Conservation (phyloP, 225 moss, liverwort and hornwort species). For the Asterella californica region DNA sequence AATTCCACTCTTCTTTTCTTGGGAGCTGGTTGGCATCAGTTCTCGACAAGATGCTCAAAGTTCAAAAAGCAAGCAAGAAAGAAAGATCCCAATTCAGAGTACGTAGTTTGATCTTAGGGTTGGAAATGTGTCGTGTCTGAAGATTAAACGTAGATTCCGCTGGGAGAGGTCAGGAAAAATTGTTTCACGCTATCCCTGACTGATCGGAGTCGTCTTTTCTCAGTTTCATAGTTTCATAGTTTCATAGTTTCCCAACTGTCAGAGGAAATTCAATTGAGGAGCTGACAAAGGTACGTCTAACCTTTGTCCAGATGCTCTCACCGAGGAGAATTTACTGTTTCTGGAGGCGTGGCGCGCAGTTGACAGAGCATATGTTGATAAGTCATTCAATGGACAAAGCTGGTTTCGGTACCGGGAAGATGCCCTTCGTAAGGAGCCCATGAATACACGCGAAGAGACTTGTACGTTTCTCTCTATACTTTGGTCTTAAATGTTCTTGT, state of each 20-base stretch:
- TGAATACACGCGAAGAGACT: slow-evolving; percentile 84
- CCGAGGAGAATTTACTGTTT: slow-evolving; percentile 90
- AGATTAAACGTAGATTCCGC: background rate
- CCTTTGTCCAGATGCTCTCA: slow-evolving; percentile 63
- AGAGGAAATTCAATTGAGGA: background rate
- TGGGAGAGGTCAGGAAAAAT: background rate
- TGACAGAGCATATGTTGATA: slow-evolving; percentile 98
- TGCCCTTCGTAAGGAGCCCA: slow-evolving; percentile 72
- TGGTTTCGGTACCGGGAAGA: slow-evolving; percentile 98
- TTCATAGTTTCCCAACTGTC: background rate
- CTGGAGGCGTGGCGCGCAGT: slow-evolving; percentile 98
- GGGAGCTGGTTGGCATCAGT: background rate
- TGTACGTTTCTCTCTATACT: slow-evolving; percentile 56
- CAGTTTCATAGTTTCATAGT: background rate
- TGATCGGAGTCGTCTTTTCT: background rate
- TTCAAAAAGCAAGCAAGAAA: too few relatives aligned
- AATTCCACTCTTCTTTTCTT: background rate
- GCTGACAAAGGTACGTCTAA: background rate
- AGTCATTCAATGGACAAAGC: slow-evolving; percentile 97
- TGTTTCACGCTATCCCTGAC: background rate
- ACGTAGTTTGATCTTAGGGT: background rate
- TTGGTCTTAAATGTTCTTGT: slow-evolving; percentile 8
- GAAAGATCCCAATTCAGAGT: too few relatives aligned
- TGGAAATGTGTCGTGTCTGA: background rate
- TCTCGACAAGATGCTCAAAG: background rate